Base-by-base conservation (phyloP, 2,329 filamentous ascomycete species). In the Huntiella savannae region DNA sequence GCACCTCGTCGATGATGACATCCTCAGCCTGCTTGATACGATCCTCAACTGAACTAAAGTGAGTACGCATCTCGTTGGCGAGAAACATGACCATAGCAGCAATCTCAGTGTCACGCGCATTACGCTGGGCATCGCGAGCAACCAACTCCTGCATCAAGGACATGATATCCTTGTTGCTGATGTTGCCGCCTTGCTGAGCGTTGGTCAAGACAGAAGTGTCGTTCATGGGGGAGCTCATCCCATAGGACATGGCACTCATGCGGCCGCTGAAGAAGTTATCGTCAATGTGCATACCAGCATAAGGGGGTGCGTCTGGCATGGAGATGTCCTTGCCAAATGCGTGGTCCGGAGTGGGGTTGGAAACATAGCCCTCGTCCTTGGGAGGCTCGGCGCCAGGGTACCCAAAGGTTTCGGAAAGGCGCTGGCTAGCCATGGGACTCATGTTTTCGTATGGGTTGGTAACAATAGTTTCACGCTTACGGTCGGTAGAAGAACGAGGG, bases 71-170 rank as follows among this genome's bases (percentile, higher is more conserved):
- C 62, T 98, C 91, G 10, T 91, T 80, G 3, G 91, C 88, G 46
- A 86, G 87, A 50, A 88, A 80, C 51, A 98, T 91, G 32, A 98
- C 74, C 0, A 91, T 88, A 40, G 95, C 84, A 13, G 98, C 68
- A 47, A 98, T 95, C 62, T 98, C 91, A 0, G 91, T 96, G 56
- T 98, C 91, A 39, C 91, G 76, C 40, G 91, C 91, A 62, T 91
- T 96, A 50, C 91, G 79, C 63, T 96, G 88, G 36, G 88, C 91
- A 63, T 98, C 91, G 33, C 91, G 81, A 52, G 96, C 91, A 59
- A 92, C 96, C 52, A 98, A 77, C 61, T 98, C 91, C 58, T 98
- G 88, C 91, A 98, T 98, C 50, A 98, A 67, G 17, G 88, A 85
- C 52, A 98, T 82, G 55, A 98, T 92, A 57, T 98, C 91, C 63